Evolutionary conservation across 2,329 filamentous ascomycete species (phyloP).

Genomic region (Talaromyces sp.): DNA sequence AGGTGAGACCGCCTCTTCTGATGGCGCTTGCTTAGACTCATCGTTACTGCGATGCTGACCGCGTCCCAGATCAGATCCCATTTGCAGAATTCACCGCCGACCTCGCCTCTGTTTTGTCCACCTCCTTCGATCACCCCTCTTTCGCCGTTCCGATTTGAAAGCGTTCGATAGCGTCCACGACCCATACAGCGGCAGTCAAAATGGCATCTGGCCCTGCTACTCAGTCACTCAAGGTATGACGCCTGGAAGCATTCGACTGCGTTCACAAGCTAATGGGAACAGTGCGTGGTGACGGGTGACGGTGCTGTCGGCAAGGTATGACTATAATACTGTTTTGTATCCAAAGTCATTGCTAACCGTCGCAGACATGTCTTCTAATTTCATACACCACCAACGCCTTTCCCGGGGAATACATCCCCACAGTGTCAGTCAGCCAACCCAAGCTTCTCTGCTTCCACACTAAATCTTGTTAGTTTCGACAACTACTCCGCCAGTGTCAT

Average conservation of each 20-base stretch:
- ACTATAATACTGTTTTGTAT: conserved; percentile 16
- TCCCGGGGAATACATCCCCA: conserved; percentile 99
- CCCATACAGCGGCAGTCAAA: conserved; percentile 5
- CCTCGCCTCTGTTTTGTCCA: neutral
- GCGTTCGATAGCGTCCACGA: neutral
- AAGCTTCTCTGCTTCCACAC: conserved; percentile 5
- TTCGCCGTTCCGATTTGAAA: neutral
- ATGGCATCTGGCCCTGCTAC: conserved; percentile 81
- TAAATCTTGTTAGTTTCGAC: conserved; percentile 65
- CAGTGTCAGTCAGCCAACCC: conserved; percentile 52
- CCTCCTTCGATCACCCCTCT: neutral
- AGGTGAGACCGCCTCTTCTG: neutral
- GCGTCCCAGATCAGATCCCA: neutral
- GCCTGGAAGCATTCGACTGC: no score
- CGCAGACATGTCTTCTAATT: conserved; percentile 93
- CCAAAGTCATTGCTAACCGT: neutral
- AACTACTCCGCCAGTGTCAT: conserved; percentile 99
- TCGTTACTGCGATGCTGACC: neutral
- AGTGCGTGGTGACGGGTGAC: conserved; percentile 99
- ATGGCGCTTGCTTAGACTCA: neutral
- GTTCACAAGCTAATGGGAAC: conserved; percentile 29
- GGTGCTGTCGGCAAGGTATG: conserved; percentile 97
- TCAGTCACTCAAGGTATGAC: conserved; percentile 78
- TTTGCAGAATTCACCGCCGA: neutral
- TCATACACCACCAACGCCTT: conserved; percentile 99